Base-by-base conservation (phyloP, 1,284 basidiomycete genomes). In the Hemileia vastatrix region DNA sequence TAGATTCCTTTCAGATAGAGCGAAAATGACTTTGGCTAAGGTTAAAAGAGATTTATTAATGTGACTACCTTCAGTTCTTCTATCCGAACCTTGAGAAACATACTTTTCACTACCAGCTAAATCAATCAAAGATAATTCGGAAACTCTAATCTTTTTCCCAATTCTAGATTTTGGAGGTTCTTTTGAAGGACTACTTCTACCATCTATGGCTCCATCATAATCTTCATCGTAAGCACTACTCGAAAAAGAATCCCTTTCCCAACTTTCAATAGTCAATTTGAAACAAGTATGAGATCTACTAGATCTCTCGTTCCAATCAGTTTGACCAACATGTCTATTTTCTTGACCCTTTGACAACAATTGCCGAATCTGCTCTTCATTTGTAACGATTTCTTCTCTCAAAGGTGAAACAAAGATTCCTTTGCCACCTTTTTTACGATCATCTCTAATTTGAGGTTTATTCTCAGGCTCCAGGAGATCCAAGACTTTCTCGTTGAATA, bases 401-500 rank as follows among this genome's bases (percentile, higher is more conserved):
- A 83, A 70, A n/a, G n/a, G n/a, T n/a, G n/a, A n/a, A n/a, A n/a
- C n/a, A n/a, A n/a, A n/a, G n/a, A n/a, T n/a, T n/a, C n/a, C n/a
- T n/a, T n/a, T n/a, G n/a, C n/a, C n/a, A n/a, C n/a, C n/a, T n/a
- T n/a, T n/a, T n/a, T n/a, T n/a, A 9, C 52, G 48, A 40, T 36
- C 31, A 6, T 52, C 52, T 31, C 19, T 21, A 9, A 59, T 50
- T 1, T 47, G 27, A 0, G 66, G 48, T 59, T 47, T 45, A 0
- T 55, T 51, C 24, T 13, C 31, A 2, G 72, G 64, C 6, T 71
- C 68, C 1, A 79, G 70, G 4, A 83, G 73, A 65, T 83, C 82
- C 18, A 79, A 77, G n/a, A 83, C 73, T 3, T 77, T 77, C 65
- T 83, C 82, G 66, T 83, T 83, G 76, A 83, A 83, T 65, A 83